phyloP scores from a whole-genome alignment of 2,329 filamentous ascomycete genomes.

The Nigrospora oryzae region DNA sequence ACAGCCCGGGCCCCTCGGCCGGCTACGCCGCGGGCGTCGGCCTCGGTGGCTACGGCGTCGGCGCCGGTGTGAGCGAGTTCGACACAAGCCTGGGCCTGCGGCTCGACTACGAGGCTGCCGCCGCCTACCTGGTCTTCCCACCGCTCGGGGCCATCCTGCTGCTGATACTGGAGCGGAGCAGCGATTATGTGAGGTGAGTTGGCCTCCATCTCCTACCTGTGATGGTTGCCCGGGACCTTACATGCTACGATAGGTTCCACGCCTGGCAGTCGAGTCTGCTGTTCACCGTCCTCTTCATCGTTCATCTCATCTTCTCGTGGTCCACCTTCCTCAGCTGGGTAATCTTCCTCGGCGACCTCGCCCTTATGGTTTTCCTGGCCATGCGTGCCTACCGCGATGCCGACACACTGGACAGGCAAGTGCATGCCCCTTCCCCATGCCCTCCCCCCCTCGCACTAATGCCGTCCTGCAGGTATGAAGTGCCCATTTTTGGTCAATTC shows the following conservation, averaged over 20 bases:
- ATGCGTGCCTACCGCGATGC: constrained; percentile 79
- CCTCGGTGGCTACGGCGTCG: constrained; percentile 24
- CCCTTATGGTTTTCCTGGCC: constrained; percentile 67
- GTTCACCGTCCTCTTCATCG: constrained; percentile 64
- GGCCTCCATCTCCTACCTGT: background rate
- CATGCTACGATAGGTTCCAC: constrained; percentile 59
- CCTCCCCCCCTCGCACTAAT: constrained; percentile 1
- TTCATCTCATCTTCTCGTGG: constrained; percentile 85
- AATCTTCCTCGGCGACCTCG: constrained; percentile 68
- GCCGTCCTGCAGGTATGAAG: constrained; percentile 54
- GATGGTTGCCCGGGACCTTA: background rate
- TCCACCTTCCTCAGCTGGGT: constrained; percentile 77
- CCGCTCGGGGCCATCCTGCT: constrained; percentile 80
- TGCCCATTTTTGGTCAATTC: constrained; percentile 4
- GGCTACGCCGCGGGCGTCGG: constrained; percentile 10
- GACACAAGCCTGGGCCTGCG: constrained; percentile 83
- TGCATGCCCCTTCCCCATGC: constrained; percentile 1
- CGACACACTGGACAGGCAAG: constrained; percentile 53
- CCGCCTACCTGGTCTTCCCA: constrained; percentile 81
- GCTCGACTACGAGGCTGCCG: constrained; percentile 80
- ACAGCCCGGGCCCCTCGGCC: constrained; percentile 25
- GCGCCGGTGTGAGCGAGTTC: constrained; percentile 63
- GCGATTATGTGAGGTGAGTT: constrained; percentile 84
- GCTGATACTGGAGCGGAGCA: constrained; percentile 83
- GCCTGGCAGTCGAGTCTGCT: constrained; percentile 89